These are phyloP conservation scores for Corymbia maculata DNA, from an alignment of 345 rosid genomes.

Conservation along the genomic window DNA sequence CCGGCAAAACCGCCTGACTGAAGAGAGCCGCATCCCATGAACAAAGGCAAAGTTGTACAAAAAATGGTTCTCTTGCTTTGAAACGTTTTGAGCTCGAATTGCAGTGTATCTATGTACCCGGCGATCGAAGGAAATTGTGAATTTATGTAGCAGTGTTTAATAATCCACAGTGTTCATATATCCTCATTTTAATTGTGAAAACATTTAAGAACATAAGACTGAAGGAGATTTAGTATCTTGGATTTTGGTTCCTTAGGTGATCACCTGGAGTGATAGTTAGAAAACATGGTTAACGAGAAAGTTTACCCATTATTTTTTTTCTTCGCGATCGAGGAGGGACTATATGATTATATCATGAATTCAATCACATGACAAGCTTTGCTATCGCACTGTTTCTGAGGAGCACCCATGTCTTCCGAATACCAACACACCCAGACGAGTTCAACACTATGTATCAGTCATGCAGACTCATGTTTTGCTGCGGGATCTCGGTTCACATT, in stretches of 20 bases:
- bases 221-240: too few species aligned
- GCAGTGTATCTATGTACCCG: conserved; percentile 13
- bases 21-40: conserved; percentile 11
- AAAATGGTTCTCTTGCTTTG: conserved; percentile 9
- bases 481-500: neutral
- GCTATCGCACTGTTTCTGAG: neutral
- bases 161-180: neutral
- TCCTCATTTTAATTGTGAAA: neutral
- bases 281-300: neutral
- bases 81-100: conserved; percentile 21
- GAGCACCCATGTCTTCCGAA: neutral
- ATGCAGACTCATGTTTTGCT: neutral
- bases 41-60: conserved; percentile 4
- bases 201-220: neutral
- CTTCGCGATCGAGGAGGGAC: neutral
- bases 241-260: neutral
- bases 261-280: neutral
- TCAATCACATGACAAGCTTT: neutral
- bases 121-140: neutral
- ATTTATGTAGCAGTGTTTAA: neutral
- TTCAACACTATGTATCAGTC: neutral
- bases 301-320: neutral
- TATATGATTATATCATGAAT: neutral
- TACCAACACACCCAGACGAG: neutral
- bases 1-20: conserved; percentile 10